phyloP scores from a whole-genome alignment of 805 yeast genomes.

The Sugiyamaella mastotermitis region DNA sequence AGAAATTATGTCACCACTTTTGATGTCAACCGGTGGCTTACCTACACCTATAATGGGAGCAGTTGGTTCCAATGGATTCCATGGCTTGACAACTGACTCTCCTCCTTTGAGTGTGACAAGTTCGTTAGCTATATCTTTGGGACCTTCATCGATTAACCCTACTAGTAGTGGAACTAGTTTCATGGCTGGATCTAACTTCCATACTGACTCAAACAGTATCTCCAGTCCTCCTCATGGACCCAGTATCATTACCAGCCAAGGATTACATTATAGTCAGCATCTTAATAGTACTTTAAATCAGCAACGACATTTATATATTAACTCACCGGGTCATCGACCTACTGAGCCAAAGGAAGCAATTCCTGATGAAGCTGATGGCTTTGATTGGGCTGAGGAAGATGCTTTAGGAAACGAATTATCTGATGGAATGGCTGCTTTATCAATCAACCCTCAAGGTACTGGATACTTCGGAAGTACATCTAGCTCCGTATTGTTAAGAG shows the following conservation, averaged over 20 bases:
- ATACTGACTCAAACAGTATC: neutral
- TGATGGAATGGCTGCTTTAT: constrained; percentile 65
- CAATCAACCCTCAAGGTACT: constrained; percentile 43
- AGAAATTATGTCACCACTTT: no score
- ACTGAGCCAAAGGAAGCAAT: constrained; percentile 29
- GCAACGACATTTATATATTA: constrained; percentile 5
- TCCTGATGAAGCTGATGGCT: constrained; percentile 46
- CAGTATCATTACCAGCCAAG: no score
- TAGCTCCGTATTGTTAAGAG: constrained; percentile 48
- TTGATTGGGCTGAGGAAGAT: constrained; percentile 56
- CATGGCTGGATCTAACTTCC: neutral
- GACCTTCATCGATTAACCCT: no score
- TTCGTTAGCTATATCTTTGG: no score
- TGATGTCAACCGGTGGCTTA: no score
- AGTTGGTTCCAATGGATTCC: no score
- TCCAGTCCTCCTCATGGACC: no score
- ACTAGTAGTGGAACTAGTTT: neutral
- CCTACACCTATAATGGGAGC: no score
- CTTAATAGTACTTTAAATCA: constrained; percentile 12
- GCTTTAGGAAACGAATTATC: constrained; percentile 24
- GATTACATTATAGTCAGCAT: no score
- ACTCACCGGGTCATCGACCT: constrained; percentile 21
- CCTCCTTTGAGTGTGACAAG: neutral
- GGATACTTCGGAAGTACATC: constrained; percentile 67
- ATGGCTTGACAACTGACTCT: no score